phyloP scores from a whole-genome alignment of 306 rosid genomes.

The Cicer arietinum region DNA sequence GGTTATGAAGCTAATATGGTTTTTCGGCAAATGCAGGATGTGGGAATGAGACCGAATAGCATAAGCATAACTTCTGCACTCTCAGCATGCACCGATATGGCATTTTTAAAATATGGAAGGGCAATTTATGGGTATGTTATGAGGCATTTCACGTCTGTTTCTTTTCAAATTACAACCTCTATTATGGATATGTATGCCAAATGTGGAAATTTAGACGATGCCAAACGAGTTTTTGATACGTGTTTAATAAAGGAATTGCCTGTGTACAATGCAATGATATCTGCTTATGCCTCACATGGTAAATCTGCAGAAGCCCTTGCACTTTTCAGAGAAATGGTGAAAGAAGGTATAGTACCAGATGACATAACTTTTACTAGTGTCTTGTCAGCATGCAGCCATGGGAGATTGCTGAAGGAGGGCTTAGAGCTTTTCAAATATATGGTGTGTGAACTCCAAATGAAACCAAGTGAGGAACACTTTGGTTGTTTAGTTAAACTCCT shows the following conservation, averaged over 20 bases:
- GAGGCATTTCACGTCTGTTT: slow-evolving; percentile 52
- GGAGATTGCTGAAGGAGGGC: slow-evolving; percentile 64
- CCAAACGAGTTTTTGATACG: slow-evolving; percentile 59
- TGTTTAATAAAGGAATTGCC: slow-evolving; percentile 59
- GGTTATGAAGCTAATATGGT: slow-evolving; percentile 57
- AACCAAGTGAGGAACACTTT: slow-evolving; percentile 70
- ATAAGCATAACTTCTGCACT: slow-evolving; percentile 62
- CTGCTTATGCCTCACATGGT: slow-evolving; percentile 77
- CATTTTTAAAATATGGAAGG: slow-evolving; percentile 66
- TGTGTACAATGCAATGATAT: slow-evolving; percentile 76
- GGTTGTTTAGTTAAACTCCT: slow-evolving; percentile 75
- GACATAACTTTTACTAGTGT: slow-evolving; percentile 65
- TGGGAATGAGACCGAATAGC: slow-evolving; percentile 62
- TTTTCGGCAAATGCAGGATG: slow-evolving; percentile 69
- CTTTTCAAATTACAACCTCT: slow-evolving; percentile 59
- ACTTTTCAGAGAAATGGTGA: slow-evolving; percentile 52
- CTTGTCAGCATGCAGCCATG: slow-evolving; percentile 77
- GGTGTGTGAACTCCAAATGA: slow-evolving; percentile 60
- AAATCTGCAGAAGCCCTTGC: slow-evolving; percentile 68
- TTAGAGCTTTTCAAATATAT: slow-evolving; percentile 66
- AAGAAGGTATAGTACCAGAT: slow-evolving; percentile 61
- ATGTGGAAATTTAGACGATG: slow-evolving; percentile 64
- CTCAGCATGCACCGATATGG: slow-evolving; percentile 61
- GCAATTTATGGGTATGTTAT: slow-evolving; percentile 72
- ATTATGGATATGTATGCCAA: slow-evolving; percentile 83